Conservation (phyloP, 75 land plant species). For the Sequoiadendron giganteum region DNA sequence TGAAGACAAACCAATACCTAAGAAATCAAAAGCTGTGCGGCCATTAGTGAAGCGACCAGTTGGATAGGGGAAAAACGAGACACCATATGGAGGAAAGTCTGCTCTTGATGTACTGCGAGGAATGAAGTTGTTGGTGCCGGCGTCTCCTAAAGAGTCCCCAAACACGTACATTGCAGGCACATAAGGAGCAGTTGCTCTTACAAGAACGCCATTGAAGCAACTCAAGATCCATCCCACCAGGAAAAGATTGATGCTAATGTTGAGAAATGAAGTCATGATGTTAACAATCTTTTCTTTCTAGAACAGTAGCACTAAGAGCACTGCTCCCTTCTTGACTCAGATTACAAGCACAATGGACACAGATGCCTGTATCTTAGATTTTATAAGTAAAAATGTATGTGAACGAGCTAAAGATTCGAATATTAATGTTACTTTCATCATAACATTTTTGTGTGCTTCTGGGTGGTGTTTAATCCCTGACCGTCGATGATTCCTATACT, state of each 20-base stretch:
- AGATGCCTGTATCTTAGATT: neutral
- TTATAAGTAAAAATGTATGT: neutral
- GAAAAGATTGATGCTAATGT: neutral
- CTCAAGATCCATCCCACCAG: neutral
- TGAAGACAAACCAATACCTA: conserved; percentile 19
- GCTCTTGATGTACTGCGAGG: conserved; percentile 27
- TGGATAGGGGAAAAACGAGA: conserved; percentile 34
- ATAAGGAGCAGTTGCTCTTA: neutral
- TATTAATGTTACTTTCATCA: neutral
- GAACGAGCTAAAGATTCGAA: neutral
- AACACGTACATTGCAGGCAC: neutral
- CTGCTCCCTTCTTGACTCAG: neutral
- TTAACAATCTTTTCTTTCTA: neutral
- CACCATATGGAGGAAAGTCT: conserved; percentile 49
- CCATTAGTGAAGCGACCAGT: conserved; percentile 61
- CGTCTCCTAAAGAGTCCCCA: neutral
- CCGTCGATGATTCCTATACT: neutral
- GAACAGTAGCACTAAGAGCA: too few species aligned
- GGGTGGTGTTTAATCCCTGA: neutral
- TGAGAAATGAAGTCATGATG: neutral
- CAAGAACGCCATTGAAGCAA: neutral
- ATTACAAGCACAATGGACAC: too few species aligned
- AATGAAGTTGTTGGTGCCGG: neutral
- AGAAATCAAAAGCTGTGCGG: conserved; percentile 36
- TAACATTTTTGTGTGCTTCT: neutral